Evolutionary conservation across 345 rosid genomes (phyloP), one percentile per base, ranked within the genome.

Genomic region (Mercurialis annua): DNA sequence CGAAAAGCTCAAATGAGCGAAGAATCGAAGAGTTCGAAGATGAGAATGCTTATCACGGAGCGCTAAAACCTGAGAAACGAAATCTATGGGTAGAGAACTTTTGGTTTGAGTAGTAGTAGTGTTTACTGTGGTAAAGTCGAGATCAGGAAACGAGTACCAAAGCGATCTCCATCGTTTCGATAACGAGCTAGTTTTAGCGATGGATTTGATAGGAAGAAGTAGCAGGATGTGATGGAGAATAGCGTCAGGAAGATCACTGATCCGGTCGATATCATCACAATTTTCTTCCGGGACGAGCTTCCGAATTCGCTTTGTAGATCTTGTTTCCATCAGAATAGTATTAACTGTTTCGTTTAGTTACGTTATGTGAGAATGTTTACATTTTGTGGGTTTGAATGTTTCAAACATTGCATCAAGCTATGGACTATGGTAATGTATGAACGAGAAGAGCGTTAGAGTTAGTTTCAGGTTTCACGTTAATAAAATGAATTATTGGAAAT

Each of bases 81-180:
- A 81, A 63, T 87, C 86, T 59, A 60, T 64, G 6, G 77, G 40
- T 10, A 44, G 3, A 16, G 49, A 44, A 44, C 12, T 47, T 17
- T 48, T 21, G 4, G 77, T 27, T 29, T 55, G 15, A 21, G 23
- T 12, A n/a, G 36, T 47, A 2, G 20, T 9, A 16, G 75, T 69
- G 61, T 77, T 57, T 14, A 84, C 65, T 48, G 86, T 65, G 52
- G 87, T 88, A 82, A 92, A 92, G 72, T 90, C 98, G 3, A 92
- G 97, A 67, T 92, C 98, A 2, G 98, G 97, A 43, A 88, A 83
- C 16, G 98, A 78, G 64, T 71, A 82, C 93, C 96, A 87, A 6
- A 90, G 81, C 38, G 82, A 80, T 70, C 89, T 72, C 89, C 90
- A 92, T 50, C 88, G 59, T 79, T 79, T 88, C 0, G 96, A 90